These are phyloP conservation scores for Steccherinum ochraceum DNA, from an alignment of 768 basidiomycete species.

Conservation along the genomic window DNA sequence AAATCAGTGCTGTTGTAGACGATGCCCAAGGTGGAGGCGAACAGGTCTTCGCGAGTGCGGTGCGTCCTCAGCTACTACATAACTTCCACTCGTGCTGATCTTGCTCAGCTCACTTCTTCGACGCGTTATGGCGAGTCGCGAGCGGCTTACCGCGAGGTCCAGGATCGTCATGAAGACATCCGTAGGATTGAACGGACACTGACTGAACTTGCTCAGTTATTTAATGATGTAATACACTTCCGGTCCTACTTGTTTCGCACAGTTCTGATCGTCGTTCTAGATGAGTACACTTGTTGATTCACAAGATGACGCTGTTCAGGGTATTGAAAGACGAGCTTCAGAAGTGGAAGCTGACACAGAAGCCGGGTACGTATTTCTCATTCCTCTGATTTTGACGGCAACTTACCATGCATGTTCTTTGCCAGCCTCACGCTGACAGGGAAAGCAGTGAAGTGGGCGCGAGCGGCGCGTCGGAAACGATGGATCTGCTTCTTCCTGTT, in stretches of 20 bases:
- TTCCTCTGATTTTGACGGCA: background rate
- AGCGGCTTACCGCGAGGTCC: constrained; percentile 81
- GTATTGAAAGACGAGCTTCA: constrained; percentile 55
- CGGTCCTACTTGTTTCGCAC: constrained; percentile 1
- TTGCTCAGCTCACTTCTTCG: constrained; percentile 59
- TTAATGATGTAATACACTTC: constrained; percentile 58
- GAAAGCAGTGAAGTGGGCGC: constrained; percentile 61
- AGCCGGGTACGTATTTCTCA: constrained; percentile 47
- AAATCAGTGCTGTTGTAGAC: constrained; percentile 81
- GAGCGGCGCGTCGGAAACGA: constrained; percentile 69
- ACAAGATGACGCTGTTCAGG: constrained; percentile 69
- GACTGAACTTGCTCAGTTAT: constrained; percentile 83
- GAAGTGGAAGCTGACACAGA: constrained; percentile 64
- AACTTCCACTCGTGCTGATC: background rate
- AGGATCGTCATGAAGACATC: constrained; percentile 83
- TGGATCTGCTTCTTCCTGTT: constrained; percentile 79
- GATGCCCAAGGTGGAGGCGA: constrained; percentile 59
- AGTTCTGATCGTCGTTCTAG: constrained; percentile 28
- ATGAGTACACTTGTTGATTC: constrained; percentile 75
- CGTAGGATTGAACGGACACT: constrained; percentile 80
- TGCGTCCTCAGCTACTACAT: too few species aligned
- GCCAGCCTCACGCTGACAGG: constrained; percentile 57
- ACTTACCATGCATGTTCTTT: background rate
- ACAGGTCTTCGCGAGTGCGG: constrained; percentile 90
- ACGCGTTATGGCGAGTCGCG: constrained; percentile 79